Conservation (phyloP, 2,329 filamentous ascomycete genomes). For the Aureobasidium zeae region DNA sequence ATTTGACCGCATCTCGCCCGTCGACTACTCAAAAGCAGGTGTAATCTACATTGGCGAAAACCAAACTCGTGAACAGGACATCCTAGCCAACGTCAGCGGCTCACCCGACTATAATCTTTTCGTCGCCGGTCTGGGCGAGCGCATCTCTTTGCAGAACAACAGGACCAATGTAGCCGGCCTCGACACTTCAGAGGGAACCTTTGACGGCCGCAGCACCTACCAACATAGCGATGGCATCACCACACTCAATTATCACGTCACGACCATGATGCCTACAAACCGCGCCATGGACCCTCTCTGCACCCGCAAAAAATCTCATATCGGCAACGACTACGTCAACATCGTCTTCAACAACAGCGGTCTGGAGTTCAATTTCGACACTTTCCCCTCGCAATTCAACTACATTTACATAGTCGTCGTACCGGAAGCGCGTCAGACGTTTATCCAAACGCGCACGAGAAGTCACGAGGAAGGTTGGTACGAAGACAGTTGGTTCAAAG, state of each 20-base stretch:
- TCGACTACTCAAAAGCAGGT: constrained; percentile 92
- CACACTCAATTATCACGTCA: constrained; percentile 91
- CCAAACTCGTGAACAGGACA: constrained; percentile 73
- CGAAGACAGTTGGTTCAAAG: constrained; percentile 53
- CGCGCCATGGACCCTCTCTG: constrained; percentile 65
- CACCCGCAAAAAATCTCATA: constrained; percentile 76
- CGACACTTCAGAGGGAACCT: constrained; percentile 60
- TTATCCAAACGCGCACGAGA: constrained; percentile 52
- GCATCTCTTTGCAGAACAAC: constrained; percentile 71
- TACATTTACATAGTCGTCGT: constrained; percentile 95
- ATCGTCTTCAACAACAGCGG: constrained; percentile 97
- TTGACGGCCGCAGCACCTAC: constrained; percentile 78
- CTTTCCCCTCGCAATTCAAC: constrained; percentile 90
- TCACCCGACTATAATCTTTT: constrained; percentile 84
- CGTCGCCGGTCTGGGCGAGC: constrained; percentile 68
- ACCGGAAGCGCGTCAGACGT: constrained; percentile 70
- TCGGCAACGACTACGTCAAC: constrained; percentile 96
- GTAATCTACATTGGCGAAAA: constrained; percentile 87
- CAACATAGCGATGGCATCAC: constrained; percentile 93
- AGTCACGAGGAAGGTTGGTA: constrained; percentile 35
- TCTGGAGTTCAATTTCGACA: constrained; percentile 78
- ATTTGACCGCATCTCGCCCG: constrained; percentile 80
- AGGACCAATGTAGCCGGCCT: constrained; percentile 90
- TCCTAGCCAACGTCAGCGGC: constrained; percentile 76
- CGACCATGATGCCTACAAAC: constrained; percentile 94